Evolutionary conservation across 2,329 filamentous ascomycete genomes (phyloP).

Genomic region (Sclerotinia borealis): DNA sequence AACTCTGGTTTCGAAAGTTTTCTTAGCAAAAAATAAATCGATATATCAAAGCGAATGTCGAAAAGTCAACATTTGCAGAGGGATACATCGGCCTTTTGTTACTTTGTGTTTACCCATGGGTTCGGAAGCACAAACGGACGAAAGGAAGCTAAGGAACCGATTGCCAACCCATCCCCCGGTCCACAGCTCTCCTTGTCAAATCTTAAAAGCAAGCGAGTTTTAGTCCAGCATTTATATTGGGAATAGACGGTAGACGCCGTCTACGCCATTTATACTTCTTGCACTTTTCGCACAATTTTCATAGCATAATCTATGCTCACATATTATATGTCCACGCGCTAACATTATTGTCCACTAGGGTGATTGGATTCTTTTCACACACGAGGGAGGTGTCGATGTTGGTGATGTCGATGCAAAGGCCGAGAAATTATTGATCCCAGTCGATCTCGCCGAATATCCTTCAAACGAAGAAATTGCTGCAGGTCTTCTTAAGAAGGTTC

Average conservation of each 20-base stretch:
- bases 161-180: constrained; percentile 21
- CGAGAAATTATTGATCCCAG: constrained; percentile 95
- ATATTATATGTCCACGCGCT: constrained; percentile 17
- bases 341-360: constrained; percentile 51
- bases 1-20: background rate
- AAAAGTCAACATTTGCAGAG: constrained; percentile 25
- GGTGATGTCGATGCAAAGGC: constrained; percentile 98
- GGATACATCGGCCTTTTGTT: constrained; percentile 24
- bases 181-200: constrained; percentile 13
- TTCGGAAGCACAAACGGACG: constrained; percentile 23
- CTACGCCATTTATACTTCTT: background rate
- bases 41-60: constrained; percentile 33
- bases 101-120: constrained; percentile 10
- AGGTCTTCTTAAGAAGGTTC: constrained; percentile 84
- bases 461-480: constrained; percentile 91
- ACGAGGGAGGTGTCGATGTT: constrained; percentile 99
- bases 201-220: constrained; percentile 16
- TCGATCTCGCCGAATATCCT: constrained; percentile 89
- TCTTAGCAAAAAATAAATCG: background rate
- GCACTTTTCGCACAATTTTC: constrained; percentile 13
- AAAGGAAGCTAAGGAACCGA: constrained; percentile 28
- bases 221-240: constrained; percentile 22
- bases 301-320: constrained; percentile 10
- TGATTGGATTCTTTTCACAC: constrained; percentile 99
- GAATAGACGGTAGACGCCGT: constrained; percentile 12